Conservation (phyloP, 345 rosid species). For the Camelina neglecta region DNA sequence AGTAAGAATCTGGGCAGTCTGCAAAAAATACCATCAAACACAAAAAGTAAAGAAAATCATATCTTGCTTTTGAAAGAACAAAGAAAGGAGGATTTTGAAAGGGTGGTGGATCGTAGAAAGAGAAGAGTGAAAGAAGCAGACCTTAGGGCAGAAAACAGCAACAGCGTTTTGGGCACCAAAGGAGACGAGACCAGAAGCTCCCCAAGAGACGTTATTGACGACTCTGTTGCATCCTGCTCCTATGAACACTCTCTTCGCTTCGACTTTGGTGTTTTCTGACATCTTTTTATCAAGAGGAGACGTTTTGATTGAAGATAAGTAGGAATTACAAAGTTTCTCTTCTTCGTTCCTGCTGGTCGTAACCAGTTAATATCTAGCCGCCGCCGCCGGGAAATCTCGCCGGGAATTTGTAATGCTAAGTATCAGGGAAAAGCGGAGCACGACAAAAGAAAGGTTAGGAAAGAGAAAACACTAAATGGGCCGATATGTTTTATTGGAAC, state of each 20-base stretch:
- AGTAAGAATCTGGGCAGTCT: slow-evolving; percentile 83
- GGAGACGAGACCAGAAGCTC: slow-evolving; percentile 73
- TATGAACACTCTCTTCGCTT: slow-evolving; percentile 66
- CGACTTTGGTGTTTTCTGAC: slow-evolving; percentile 43
- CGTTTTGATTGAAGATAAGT: slow-evolving; percentile 3
- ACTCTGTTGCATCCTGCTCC: slow-evolving; percentile 95
- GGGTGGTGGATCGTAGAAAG: not conserved
- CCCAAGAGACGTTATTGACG: slow-evolving; percentile 94
- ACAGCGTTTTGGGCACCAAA: slow-evolving; percentile 91
- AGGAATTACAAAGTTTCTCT: not conserved
- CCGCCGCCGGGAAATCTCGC: slow-evolving; percentile 19
- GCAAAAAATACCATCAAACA: not conserved
- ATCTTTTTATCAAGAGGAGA: not conserved
- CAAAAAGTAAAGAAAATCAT: not conserved
- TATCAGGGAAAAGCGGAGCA: slow-evolving; percentile 19
- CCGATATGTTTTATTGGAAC: not conserved
- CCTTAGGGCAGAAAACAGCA: slow-evolving; percentile 81
- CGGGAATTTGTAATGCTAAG: not conserved
- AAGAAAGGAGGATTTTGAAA: not conserved
- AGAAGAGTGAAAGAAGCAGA: slow-evolving; percentile 13
- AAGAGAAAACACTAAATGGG: slow-evolving; percentile 2
- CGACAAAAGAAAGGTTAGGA: not conserved
- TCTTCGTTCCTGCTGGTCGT: not conserved
- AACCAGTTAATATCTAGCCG: not conserved
- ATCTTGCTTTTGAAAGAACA: slow-evolving; percentile 7